These are phyloP conservation scores for Penicillium sp. DNA, from an alignment of 2,329 filamentous ascomycete genomes.

Conservation along the genomic window DNA sequence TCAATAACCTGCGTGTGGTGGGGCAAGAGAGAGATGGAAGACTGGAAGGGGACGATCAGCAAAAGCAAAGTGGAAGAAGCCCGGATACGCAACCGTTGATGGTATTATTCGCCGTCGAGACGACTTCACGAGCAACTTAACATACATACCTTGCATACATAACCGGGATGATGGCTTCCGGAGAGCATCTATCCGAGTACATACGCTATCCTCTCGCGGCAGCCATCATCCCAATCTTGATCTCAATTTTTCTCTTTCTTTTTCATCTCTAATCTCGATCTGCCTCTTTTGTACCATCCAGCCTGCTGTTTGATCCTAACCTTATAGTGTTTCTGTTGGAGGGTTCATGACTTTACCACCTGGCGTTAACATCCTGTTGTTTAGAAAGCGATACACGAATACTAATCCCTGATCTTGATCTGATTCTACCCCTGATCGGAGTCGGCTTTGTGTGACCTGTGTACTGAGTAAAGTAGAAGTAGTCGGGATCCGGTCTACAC, in stretches of 20 bases:
- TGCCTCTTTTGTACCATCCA: slow-evolving; percentile 6
- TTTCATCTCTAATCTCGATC: slow-evolving; percentile 4
- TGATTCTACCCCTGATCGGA: not conserved
- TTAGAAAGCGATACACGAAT: slow-evolving; percentile 1
- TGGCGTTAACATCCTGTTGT: not conserved
- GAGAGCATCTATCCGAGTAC: slow-evolving; percentile 3
- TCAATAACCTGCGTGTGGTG: slow-evolving; percentile 1
- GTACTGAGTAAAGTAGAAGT: not conserved
- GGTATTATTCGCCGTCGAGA: slow-evolving; percentile 5
- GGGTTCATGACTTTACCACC: not conserved
- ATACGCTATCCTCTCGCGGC: not conserved
- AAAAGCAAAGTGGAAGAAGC: slow-evolving; percentile 2
- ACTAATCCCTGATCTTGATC: not conserved
- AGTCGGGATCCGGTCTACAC: not conserved
- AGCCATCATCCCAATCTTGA: not conserved
- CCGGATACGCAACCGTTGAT: slow-evolving; percentile 8
- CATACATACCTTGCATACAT: slow-evolving; percentile 9
- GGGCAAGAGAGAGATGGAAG: slow-evolving; percentile 4
- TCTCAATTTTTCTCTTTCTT: not conserved
- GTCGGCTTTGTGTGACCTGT: not conserved
- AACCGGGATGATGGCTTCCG: not conserved
- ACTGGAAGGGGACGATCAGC: not conserved
- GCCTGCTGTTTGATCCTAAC: slow-evolving; percentile 6
- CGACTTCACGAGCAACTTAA: slow-evolving; percentile 12
- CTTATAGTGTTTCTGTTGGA: not conserved